Base-by-base conservation (phyloP, 2,329 filamentous ascomycete species). In the Exophiala alcalophila region DNA sequence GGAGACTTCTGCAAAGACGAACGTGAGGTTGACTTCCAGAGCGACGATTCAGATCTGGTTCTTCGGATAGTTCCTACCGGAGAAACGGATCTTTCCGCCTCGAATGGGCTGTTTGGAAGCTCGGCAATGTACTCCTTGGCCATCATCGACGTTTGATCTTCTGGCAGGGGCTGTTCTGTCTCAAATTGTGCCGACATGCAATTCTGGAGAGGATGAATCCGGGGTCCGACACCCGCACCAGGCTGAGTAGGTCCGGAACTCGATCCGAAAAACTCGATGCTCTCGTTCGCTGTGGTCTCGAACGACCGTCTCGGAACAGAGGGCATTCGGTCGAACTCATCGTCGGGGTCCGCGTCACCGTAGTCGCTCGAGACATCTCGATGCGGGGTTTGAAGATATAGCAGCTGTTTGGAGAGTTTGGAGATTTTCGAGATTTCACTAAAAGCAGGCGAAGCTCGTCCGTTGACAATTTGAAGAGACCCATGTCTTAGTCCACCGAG, bases 121-220 rank as follows among this genome's bases (percentile, higher is more conserved):
- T 53, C 52, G 11, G 53, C 45, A 23, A 56, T 57, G 18, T 57
- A 56, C n/a, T 55, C 50, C 9, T 50, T 40, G 24, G 55, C 53
- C 43, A 53, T 44, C 26, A 44, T n/a, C 7, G 41, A 49, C 1
- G 46, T 43, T 19, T 48, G 38, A 18, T 53, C 41, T 15, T 36
- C 37, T 8, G 27, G 21, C n/a, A 25, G 10, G 15, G 19, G 24
- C 5, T 25, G 9, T 14, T 36, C 28, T 5, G 12, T 21, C 20
- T 35, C 31, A 18, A 12, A 5, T 18, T 25, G 31, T 15, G 35
- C 24, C 9, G 31, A 35, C 41, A 32, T 20, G 15, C 42, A 28
- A n/a, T 16, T 36, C 15, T 45, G 32, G 18, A 49, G 24, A 2
- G 32, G 33, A 32, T 32, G 40, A 9, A 11, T 15, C 18, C 15